Percentiles rank a stretch among this genome's conserved stretches.
Evolutionary conservation across 2,329 filamentous ascomycete genomes (phyloP).

Genomic region (Helicocarpus griseus): DNA sequence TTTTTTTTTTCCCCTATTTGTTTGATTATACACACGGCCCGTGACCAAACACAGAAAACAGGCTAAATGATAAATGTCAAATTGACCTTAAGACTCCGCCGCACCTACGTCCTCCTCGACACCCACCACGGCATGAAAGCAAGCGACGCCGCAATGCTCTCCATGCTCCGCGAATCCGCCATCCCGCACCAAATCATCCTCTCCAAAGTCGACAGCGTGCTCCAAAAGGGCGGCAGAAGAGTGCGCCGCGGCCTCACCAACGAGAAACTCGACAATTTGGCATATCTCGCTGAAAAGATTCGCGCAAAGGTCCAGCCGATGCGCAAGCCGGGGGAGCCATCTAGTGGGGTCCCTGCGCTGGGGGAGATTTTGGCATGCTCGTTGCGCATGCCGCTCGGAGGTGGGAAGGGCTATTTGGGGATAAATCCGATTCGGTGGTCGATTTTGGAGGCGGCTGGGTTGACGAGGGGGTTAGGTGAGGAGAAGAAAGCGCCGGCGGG

Average conservation of each 20-base stretch:
- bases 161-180: conserved; percentile 44
- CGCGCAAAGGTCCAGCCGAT: conserved; percentile 37
- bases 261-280: conserved; percentile 7
- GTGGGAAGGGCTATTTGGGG: conserved; percentile 43
- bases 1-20: background rate
- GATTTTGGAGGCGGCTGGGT: conserved; percentile 51
- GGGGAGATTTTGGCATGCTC: conserved; percentile 55
- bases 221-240: conserved; percentile 20
- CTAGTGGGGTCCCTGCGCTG: conserved; percentile 34
- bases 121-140: conserved; percentile 53
- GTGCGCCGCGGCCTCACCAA: background rate
- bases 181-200: conserved; percentile 57
- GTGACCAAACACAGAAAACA: background rate
- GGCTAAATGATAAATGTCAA: background rate
- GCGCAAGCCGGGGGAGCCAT: conserved; percentile 24
- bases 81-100: conserved; percentile 44
- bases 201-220: conserved; percentile 54
- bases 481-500: background rate
- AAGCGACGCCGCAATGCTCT: conserved; percentile 49
- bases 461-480: conserved; percentile 17
- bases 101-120: conserved; percentile 57
- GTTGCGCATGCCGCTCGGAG: conserved; percentile 38
- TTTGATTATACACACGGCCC: background rate
- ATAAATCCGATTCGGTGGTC: conserved; percentile 55
- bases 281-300: conserved; percentile 24